Conservation (phyloP, 2,329 filamentous ascomycete genomes). For the Penicillium oxalicum region DNA sequence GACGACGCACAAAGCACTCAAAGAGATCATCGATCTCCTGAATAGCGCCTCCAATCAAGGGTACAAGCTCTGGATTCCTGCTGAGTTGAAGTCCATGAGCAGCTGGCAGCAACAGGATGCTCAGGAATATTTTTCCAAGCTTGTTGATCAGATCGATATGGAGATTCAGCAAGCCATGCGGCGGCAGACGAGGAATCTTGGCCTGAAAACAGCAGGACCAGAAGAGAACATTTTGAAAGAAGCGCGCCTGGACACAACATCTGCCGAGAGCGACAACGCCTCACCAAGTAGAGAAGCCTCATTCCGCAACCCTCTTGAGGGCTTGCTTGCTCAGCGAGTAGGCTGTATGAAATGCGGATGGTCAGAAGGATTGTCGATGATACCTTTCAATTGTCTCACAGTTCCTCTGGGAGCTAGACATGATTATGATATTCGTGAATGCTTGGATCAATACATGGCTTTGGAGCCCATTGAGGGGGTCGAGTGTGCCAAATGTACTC, state of each 20-base stretch:
- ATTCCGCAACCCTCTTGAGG: constrained; percentile 74
- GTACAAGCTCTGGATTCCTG: constrained; percentile 72
- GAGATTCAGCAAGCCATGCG: constrained; percentile 56
- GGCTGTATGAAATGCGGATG: constrained; percentile 80
- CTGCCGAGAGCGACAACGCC: constrained; percentile 11
- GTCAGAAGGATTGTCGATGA: constrained; percentile 82
- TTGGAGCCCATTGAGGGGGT: constrained; percentile 84
- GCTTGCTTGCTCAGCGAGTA: constrained; percentile 79
- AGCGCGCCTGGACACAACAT: constrained; percentile 8
- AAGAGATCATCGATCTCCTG: constrained; percentile 62
- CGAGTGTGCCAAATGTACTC: constrained; percentile 84
- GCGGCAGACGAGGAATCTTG: constrained; percentile 39
- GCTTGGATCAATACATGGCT: constrained; percentile 76
- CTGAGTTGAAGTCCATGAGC: constrained; percentile 81
- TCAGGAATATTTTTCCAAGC: constrained; percentile 91
- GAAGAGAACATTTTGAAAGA: constrained; percentile 30
- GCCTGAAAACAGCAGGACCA: constrained; percentile 35
- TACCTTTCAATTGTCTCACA: constrained; percentile 89
- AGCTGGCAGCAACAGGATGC: constrained; percentile 96
- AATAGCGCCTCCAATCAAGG: constrained; percentile 67
- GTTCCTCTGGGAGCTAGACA: constrained; percentile 66
- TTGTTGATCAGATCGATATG: constrained; percentile 78
- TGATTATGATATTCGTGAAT: constrained; percentile 67
- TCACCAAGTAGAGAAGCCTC: constrained; percentile 16
- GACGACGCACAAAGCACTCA: constrained; percentile 52